Conservation (phyloP, 106 monocot species). For the Agapanthus africanus region DNA sequence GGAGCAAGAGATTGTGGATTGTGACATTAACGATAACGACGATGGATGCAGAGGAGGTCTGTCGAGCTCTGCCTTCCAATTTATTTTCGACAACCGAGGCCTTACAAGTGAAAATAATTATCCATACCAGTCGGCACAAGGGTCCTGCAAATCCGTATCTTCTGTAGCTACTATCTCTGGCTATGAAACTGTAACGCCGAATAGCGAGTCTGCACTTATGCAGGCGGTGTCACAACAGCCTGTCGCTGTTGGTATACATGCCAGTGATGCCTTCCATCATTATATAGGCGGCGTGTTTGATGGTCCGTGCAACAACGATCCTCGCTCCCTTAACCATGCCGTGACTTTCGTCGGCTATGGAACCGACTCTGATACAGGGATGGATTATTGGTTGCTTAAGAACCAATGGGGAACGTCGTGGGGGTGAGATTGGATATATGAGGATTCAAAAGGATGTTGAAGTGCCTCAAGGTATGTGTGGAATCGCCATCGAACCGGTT, state of each 20-base stretch:
- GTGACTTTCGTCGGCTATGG: slow-evolving; percentile 13
- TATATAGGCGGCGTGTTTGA: slow-evolving; percentile 11
- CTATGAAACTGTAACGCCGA: slow-evolving; percentile 19
- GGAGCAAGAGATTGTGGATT: slow-evolving; percentile 16
- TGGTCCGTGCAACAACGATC: slow-evolving; percentile 5
- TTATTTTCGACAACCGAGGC: slow-evolving; percentile 10
- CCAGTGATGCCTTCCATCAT: slow-evolving; percentile 2
- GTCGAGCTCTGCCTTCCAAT: slow-evolving; percentile 13
- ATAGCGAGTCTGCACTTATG: slow-evolving; percentile 21
- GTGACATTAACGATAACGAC: slow-evolving; percentile 5
- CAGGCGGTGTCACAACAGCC: slow-evolving; percentile 14
- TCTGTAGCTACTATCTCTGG: slow-evolving; percentile 16
- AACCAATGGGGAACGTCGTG: slow-evolving; percentile 9
- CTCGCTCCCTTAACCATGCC: slow-evolving; percentile 1
- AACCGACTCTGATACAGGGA: slow-evolving; percentile 6
- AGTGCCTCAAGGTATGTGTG: not conserved
- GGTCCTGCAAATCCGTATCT: not conserved
- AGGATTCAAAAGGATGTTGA: slow-evolving; percentile 3
- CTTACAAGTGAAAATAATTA: slow-evolving; percentile 7
- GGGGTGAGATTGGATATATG: slow-evolving; percentile 11
- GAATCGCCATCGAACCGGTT: slow-evolving; percentile 4
- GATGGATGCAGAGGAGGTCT: slow-evolving; percentile 12
- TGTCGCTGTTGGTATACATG: slow-evolving; percentile 7
- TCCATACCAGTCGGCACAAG: not conserved
- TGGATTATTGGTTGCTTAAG: slow-evolving; percentile 13